Evolutionary conservation across 2,329 filamentous ascomycete species (phyloP).

Genomic region (Kalmusia sp.): DNA sequence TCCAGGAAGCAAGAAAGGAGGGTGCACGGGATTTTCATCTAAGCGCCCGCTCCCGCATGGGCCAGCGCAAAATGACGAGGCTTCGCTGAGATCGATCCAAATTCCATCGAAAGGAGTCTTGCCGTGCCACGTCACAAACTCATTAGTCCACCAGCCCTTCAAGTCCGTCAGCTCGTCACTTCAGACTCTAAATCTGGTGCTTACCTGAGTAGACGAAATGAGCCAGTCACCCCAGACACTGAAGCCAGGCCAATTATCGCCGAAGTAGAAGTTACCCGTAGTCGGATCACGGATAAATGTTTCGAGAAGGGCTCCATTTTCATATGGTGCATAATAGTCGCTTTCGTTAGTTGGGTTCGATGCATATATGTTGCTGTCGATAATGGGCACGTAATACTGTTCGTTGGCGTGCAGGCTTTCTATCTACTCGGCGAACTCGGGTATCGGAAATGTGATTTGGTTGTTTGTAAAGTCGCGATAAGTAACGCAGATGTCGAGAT

Average conservation of each 20-base stretch:
- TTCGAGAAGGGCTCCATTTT: slow-evolving; percentile 52
- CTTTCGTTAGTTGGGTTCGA: slow-evolving; percentile 71
- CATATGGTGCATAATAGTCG: slow-evolving; percentile 60
- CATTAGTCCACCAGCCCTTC: slow-evolving; percentile 59
- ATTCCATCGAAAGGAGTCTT: slow-evolving; percentile 59
- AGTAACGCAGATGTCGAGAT: slow-evolving; percentile 44
- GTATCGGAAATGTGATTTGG: slow-evolving; percentile 55
- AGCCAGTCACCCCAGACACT: slow-evolving; percentile 66
- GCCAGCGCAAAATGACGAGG: slow-evolving; percentile 69
- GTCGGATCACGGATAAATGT: slow-evolving; percentile 60
- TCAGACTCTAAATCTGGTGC: background rate
- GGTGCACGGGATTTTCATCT: slow-evolving; percentile 70
- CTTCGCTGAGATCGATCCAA: slow-evolving; percentile 67
- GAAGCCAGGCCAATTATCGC: slow-evolving; percentile 61
- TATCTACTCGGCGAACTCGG: slow-evolving; percentile 57
- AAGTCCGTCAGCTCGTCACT: background rate
- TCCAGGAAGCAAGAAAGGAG: slow-evolving; percentile 67
- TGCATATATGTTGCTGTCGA: slow-evolving; percentile 70
- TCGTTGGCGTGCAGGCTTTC: slow-evolving; percentile 57
- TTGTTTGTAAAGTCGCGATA: slow-evolving; percentile 66
- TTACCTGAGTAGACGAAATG: slow-evolving; percentile 61
- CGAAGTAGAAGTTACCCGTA: slow-evolving; percentile 56
- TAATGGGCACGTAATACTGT: slow-evolving; percentile 65
- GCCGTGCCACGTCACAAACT: slow-evolving; percentile 55
- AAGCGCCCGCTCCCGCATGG: slow-evolving; percentile 70